These are phyloP conservation scores for Oryza rufipogon DNA, from an alignment of 176 grass and related monocot species.

Conservation along the genomic window DNA sequence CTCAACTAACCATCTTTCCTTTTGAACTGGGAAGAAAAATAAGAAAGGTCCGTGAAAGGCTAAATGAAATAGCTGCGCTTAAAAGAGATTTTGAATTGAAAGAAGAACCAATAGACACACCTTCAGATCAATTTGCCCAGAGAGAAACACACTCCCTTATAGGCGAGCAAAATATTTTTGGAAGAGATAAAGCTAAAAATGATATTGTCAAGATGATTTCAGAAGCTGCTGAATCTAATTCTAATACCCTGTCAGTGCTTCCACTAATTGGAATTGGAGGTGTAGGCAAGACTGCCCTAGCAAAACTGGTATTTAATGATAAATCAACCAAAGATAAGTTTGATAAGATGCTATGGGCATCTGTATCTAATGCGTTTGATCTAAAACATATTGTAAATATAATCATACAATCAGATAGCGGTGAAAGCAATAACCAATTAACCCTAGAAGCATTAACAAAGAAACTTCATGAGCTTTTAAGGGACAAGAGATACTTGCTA, in stretches of 20 bases:
- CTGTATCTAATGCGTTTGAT: background rate
- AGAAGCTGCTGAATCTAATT: slow-evolving; percentile 1
- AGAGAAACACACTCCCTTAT: background rate
- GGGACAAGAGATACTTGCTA: slow-evolving; percentile 21
- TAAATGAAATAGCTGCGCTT: slow-evolving; percentile 2
- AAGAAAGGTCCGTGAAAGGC: slow-evolving; percentile 9
- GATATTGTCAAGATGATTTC: slow-evolving; percentile 1
- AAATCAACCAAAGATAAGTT: background rate
- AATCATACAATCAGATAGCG: background rate
- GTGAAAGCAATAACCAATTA: background rate
- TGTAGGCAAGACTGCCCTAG: slow-evolving; percentile 4
- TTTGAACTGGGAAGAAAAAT: slow-evolving; percentile 1
- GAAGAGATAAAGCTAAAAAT: slow-evolving; percentile 4
- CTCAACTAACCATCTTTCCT: background rate
- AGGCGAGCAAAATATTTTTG: background rate
- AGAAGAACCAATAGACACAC: background rate
- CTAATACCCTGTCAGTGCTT: background rate
- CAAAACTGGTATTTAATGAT: slow-evolving; percentile 16
- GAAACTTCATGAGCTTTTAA: background rate
- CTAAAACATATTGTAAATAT: background rate
- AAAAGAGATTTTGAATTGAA: background rate
- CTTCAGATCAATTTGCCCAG: background rate
- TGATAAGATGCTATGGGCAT: background rate
- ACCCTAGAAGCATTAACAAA: background rate
- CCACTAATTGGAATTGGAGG: slow-evolving; percentile 1